Evolutionary conservation across 495 filamentous ascomycete genomes (phyloP), one percentile per base, ranked within the genome.

Genomic region (Neurospora sublineolata): DNA sequence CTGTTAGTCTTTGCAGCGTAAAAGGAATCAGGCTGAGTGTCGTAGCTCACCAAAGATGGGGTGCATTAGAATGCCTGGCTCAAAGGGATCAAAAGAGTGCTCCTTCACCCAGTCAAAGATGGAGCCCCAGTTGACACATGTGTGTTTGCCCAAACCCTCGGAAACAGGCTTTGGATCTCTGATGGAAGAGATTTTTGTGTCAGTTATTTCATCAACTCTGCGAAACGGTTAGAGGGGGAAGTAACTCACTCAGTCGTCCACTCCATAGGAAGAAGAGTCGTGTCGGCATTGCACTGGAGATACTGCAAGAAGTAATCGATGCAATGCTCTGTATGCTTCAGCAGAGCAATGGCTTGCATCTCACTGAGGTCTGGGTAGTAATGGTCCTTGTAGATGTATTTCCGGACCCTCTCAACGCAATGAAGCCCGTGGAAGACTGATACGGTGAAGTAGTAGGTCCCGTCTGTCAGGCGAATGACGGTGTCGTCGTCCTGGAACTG

Each of bases 271-370:
- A 71, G 23, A 20, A 71, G 46, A n/a, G 70, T 70, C 3, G 67
- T 72, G 23, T 72, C 71, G 0, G 71, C 71, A 20, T 72, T 72
- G 36, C 71, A 72, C 71, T 72, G 71, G 42, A 72, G 37, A 38
- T 72, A 72, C 37, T 72, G 71, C 30, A 68, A 52, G 23, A 72
- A 69, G 39, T 70, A 72, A 9, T 72, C 71, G 1, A 72, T 37
- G 30, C 71, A 72, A 67, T 72, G 71, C 40, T 72, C 71, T 1
- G 71, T 42, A 33, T 72, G 71, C 16, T 60, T 44, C 36, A 33
- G 20, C 41, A 72, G 37, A 10, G 60, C 23, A 60, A 70, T 40
- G 8, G 68, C 23, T 27, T 72, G 68, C 12, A 44, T 36, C 12
- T 60, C 68, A 38, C 41, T 70, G 12, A 72, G 44, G 16, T 70